Evolutionary conservation across 176 grass and related monocot genomes (phyloP).

Genomic region (Guadua angustifolia): DNA sequence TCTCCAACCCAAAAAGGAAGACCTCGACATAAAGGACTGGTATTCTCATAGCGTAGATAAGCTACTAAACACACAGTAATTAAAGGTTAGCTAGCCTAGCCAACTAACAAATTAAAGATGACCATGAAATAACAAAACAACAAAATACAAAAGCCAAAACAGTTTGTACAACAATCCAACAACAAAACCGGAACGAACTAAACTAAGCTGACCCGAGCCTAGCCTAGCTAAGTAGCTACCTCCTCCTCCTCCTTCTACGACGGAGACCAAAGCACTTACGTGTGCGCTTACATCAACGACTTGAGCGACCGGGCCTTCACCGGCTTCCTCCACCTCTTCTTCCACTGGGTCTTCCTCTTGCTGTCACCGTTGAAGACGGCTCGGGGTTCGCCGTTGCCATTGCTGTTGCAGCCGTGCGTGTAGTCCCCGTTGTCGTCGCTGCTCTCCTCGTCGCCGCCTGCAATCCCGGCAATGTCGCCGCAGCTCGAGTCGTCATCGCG

Average conservation of each 20-base stretch:
- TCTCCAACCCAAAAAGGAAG: not conserved
- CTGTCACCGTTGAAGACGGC: not conserved
- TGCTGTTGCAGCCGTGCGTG: not conserved
- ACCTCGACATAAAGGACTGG: not conserved
- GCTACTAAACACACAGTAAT: not conserved
- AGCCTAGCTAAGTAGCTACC: not conserved
- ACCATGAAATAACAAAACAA: too few relatives aligned
- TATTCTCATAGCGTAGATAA: not conserved
- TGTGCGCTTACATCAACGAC: constrained; percentile 46
- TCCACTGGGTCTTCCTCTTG: constrained; percentile 23
- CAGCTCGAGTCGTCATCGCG: not conserved
- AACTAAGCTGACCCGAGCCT: not conserved
- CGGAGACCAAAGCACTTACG: not conserved
- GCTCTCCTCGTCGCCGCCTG: constrained; percentile 38
- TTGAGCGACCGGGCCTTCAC: constrained; percentile 62
- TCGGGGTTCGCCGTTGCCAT: not conserved
- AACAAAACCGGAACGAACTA: not conserved
- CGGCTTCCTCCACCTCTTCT: constrained; percentile 59
- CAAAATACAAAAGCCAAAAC: not conserved
- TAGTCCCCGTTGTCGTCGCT: constrained; percentile 37
- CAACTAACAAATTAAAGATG: not conserved
- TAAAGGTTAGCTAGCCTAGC: not conserved
- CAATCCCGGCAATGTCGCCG: not conserved
- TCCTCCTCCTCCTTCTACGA: not conserved
- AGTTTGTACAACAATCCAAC: not conserved